Evolutionary conservation across 805 yeast species (phyloP).

Genomic region (Candida succiphila): DNA sequence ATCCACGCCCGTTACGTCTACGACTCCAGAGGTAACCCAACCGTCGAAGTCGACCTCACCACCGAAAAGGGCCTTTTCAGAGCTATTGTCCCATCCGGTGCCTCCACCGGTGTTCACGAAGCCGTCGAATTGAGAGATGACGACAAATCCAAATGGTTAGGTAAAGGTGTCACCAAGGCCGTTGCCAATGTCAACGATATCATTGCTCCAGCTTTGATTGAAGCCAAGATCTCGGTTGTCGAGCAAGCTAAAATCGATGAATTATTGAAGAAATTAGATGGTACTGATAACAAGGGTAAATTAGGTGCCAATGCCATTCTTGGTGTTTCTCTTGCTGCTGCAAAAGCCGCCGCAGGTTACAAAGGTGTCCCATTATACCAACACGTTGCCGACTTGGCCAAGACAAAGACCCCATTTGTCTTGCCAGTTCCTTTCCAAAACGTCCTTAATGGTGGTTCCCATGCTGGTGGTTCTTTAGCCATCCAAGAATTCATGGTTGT

Average conservation of each 20-base stretch:
- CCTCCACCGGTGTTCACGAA: slow-evolving; percentile 98
- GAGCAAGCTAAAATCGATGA: slow-evolving; percentile 84
- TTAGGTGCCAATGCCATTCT: slow-evolving; percentile 98
- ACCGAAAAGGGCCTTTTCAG: slow-evolving; percentile 92
- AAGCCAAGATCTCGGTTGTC: slow-evolving; percentile 72
- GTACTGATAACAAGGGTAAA: slow-evolving; percentile 95
- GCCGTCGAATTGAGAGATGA: slow-evolving; percentile 98
- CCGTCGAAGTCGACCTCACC: slow-evolving; percentile 95
- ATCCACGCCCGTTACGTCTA: slow-evolving; percentile 93
- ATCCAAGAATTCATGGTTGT: slow-evolving; percentile 99
- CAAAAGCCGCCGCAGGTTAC: slow-evolving; percentile 98
- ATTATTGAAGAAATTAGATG: slow-evolving; percentile 81
- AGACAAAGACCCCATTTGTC: slow-evolving; percentile 74
- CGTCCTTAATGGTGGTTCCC: slow-evolving; percentile 99
- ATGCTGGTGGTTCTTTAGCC: slow-evolving; percentile 99
- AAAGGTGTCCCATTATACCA: slow-evolving; percentile 88
- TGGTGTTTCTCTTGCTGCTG: slow-evolving; percentile 95
- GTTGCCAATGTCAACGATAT: slow-evolving; percentile 90
- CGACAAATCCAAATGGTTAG: slow-evolving; percentile 95
- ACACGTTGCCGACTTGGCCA: slow-evolving; percentile 78
- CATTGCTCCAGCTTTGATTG: slow-evolving; percentile 89
- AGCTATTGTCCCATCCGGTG: slow-evolving; percentile 98
- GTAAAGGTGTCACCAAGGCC: slow-evolving; percentile 97
- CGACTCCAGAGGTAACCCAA: slow-evolving; percentile 99
- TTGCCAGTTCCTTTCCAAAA: slow-evolving; percentile 99